phyloP scores from a whole-genome alignment of 2,329 filamentous ascomycete species.

The Gremmenia infestans region DNA sequence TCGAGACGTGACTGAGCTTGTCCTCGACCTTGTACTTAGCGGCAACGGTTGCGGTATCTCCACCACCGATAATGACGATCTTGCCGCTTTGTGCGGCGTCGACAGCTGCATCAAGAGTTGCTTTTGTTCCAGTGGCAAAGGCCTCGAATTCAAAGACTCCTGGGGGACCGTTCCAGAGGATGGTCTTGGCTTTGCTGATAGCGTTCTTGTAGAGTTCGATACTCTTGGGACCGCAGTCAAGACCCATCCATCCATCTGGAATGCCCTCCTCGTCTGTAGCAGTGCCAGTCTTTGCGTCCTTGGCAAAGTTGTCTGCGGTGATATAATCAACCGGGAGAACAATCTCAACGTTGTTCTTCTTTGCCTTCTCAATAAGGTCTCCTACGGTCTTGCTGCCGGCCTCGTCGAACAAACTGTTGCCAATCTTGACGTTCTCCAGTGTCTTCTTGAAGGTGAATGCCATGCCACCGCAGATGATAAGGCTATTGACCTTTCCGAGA shows the following conservation, averaged over 20 bases:
- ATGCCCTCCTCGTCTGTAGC: conserved; percentile 87
- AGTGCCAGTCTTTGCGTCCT: conserved; percentile 73
- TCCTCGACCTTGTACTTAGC: conserved; percentile 95
- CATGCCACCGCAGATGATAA: conserved; percentile 97
- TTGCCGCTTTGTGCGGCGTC: conserved; percentile 75
- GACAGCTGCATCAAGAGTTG: conserved; percentile 84
- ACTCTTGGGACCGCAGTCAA: conserved; percentile 88
- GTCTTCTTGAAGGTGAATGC: conserved; percentile 99
- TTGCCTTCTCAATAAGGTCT: conserved; percentile 87
- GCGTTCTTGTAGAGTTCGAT: conserved; percentile 83
- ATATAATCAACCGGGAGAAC: conserved; percentile 93
- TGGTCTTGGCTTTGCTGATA: conserved; percentile 86
- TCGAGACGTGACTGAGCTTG: conserved; percentile 97
- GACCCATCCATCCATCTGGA: conserved; percentile 95
- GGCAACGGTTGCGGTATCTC: conserved; percentile 95
- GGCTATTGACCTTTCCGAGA: conserved; percentile 93
- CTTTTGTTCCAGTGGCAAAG: conserved; percentile 89
- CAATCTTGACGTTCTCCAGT: conserved; percentile 84
- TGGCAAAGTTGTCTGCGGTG: conserved; percentile 90
- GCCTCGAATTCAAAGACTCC: conserved; percentile 97
- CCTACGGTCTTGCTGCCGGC: conserved; percentile 87
- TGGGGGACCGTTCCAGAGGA: conserved; percentile 97
- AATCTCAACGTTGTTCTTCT: conserved; percentile 92
- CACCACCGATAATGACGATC: conserved; percentile 97
- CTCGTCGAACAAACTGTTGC: conserved; percentile 88